Evolutionary conservation across 2,329 filamentous ascomycete genomes (phyloP), one percentile per base, ranked within the genome.

Genomic region (Cladosporium sp.): DNA sequence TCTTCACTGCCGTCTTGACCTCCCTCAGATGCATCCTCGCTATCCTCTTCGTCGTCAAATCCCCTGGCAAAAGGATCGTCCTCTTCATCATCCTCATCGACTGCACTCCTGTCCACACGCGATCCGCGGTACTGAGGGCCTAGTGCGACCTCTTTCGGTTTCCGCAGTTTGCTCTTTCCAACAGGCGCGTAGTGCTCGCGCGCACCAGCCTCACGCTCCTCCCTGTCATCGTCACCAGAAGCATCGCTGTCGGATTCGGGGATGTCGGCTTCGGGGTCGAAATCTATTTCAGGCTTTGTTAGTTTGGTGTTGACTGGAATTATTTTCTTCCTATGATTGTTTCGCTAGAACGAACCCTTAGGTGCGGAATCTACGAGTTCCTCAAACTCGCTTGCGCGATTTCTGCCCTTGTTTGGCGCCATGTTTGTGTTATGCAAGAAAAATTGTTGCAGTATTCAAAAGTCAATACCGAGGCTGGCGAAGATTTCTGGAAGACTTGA

Each of bases 171-270:
- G 72, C 86, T 93, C 75, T 91, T 93, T 17, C 84, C 86, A 27
- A 96, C 88, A 47, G 79, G 70, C 38, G 87, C 80, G 65, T 97
- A 97, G 67, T 97, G 92, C 62, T 96, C 92, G 27, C 91, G 86
- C 15, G 86, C 89, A 9, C 77, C 76, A 54, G 80, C 70, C 9
- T 66, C 73, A 11, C 41, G 43, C 6, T 43, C 47, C 12, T 50
- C 47, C 30, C 34, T 17, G 58, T 77, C 68, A 36, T 60, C 68
- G 51, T 71, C 71, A 18, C 68, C 76, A 50, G 79, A 79, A 50
- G 76, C 78, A 15, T 76, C 77, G 55, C 70, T 69, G 13, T 77
- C 76, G 80, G 55, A 54, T 18, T 48, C 51, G 7, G 55, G 50
- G 4, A 58, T 73, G 47, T 79, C 70, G 50, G 81, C 82, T 73